phyloP scores from a whole-genome alignment of 192 early-diverging fungal species.

The Gonapodya prolifera region DNA sequence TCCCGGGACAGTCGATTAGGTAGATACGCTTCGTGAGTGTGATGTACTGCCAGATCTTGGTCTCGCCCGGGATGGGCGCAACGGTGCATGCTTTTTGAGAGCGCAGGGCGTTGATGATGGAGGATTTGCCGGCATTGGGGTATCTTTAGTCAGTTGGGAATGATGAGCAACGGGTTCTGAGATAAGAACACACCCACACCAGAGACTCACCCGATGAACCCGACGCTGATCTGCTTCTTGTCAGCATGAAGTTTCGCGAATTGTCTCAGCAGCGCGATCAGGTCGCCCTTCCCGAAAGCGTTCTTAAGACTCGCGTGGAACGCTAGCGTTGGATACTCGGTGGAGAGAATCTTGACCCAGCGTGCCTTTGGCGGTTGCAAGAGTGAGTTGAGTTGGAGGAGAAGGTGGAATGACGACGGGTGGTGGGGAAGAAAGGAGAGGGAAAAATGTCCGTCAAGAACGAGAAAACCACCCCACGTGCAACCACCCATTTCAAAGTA shows the following conservation, averaged over 20 bases:
- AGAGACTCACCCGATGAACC: conserved; percentile 70
- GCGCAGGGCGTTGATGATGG: conserved; percentile 96
- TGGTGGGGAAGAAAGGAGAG: background rate
- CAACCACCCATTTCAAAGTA: background rate
- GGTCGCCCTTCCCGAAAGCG: conserved; percentile 96
- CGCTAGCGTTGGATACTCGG: conserved; percentile 87
- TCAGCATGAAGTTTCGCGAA: conserved; percentile 89
- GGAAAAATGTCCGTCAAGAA: background rate
- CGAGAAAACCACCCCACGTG: background rate
- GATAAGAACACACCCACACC: conserved; percentile 31
- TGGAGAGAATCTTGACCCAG: conserved; percentile 86
- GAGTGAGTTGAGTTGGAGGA: background rate
- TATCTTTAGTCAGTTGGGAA: background rate
- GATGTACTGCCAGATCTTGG: conserved; percentile 98
- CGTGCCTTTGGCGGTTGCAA: conserved; percentile 39
- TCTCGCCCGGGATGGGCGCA: conserved; percentile 96
- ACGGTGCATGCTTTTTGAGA: conserved; percentile 96
- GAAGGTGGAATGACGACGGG: background rate
- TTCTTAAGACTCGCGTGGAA: conserved; percentile 98
- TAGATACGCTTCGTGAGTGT: conserved; percentile 97
- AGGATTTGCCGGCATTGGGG: conserved; percentile 30
- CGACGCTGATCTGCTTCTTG: conserved; percentile 97
- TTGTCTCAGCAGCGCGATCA: conserved; percentile 97
- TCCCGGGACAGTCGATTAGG: conserved; percentile 97
- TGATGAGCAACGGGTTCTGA: conserved; percentile 51